A percentile compares a stretch with the other conserved stretches of the same genome.
Conservation (phyloP, 352 stramenopile genomes). For the Globisporangium irregulare region DNA sequence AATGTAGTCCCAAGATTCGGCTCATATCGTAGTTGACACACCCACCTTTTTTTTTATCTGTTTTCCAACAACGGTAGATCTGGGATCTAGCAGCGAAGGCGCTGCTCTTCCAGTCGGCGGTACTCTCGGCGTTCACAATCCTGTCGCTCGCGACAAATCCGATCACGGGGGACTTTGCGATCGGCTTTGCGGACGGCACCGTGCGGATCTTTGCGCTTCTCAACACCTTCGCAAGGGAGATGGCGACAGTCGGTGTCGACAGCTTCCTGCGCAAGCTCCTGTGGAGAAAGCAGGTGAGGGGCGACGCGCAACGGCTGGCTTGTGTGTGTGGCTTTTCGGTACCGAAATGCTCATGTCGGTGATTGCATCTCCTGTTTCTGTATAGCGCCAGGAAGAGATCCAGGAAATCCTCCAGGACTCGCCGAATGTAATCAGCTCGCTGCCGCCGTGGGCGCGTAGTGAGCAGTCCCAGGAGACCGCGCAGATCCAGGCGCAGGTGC, state of each 20-base stretch:
- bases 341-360: background rate
- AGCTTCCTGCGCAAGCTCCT: constrained; percentile 39
- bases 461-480: constrained; percentile 35
- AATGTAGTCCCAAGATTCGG: background rate
- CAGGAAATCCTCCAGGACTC: constrained; percentile 37
- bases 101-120: constrained; percentile 72
- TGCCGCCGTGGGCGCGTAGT: constrained; percentile 62
- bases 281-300: constrained; percentile 33
- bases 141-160: constrained; percentile 61
- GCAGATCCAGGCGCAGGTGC: constrained; percentile 30
- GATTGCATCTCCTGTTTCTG: background rate
- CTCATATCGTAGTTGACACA: background rate
- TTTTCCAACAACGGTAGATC: constrained; percentile 35
- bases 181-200: constrained; percentile 71
- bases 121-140: constrained; percentile 75
- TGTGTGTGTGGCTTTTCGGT: background rate
- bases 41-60: background rate
- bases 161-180: constrained; percentile 53
- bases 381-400: constrained; percentile 39
- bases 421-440: constrained; percentile 65
- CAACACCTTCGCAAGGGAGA: constrained; percentile 54
- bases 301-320: too few relatives aligned
- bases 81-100: constrained; percentile 65
- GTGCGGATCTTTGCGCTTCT: constrained; percentile 56
- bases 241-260: constrained; percentile 43